Evolutionary conservation across 2,329 filamentous ascomycete species (phyloP), one percentile per base, ranked within the genome.

Genomic region (Sclerotinia minor): DNA sequence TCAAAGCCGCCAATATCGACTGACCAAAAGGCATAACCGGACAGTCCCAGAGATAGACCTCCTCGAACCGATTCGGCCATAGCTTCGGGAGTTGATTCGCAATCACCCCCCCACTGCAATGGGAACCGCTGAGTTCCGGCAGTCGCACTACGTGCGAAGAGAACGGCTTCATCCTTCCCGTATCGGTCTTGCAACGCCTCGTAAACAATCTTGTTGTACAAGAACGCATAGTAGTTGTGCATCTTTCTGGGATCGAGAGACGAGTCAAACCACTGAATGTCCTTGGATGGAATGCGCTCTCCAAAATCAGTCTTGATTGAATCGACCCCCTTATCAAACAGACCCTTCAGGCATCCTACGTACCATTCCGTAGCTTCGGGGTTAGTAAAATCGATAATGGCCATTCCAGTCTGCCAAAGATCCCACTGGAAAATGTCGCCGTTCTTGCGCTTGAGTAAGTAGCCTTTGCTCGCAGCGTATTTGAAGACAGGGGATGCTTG

Each of bases 301-400:
- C 85, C 86, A 70, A 88, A 88, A 74, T 89, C 86, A 2, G 86
- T 88, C 73, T 88, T 88, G 80, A 88, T 85, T 24, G 81, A 81
- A 75, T 88, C 85, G 38, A 89, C 80, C 3, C 86, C 86, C 69
- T 83, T 82, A 61, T 87, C 83, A 73, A 87, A 85, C 0, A 88
- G 79, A 17, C 81, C 79, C 49, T 82, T 79, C 53, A 89, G 76
- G 69, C 86, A 84, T 1, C 71, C 73, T 8, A 79, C 77, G 70
- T 83, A 88, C 86, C 86, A 89, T 21, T 79, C 74, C 55, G 81
- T 80, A 1, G 86, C 86, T 13, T 80, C 82, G 0, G 85, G 86
- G 72, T 88, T 88, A 2, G 86, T 88, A 74, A 89, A 88, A 71
- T 88, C 86, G 1, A 88, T 80, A 1, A 88, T 78, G 0, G 82